Evolutionary conservation across 176 grass and related monocot genomes (phyloP).

Genomic region (Ampelocalamus luodianensis): DNA sequence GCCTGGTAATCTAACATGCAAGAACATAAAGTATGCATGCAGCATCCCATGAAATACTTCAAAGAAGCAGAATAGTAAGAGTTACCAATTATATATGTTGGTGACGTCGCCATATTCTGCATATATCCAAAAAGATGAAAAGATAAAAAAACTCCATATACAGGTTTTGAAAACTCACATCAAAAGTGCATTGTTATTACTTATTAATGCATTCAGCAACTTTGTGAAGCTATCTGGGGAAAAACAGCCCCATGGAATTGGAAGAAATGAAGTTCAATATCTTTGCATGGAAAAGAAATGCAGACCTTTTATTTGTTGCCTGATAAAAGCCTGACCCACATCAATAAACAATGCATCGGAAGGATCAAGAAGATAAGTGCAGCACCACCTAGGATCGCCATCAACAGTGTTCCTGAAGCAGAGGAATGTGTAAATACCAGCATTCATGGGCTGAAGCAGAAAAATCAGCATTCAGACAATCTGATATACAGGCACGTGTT

Average conservation of each 20-base stretch:
- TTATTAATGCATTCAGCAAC: constrained; percentile 30
- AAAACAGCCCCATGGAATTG: not conserved
- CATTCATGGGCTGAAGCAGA: constrained; percentile 17
- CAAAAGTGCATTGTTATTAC: constrained; percentile 29
- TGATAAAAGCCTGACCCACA: constrained; percentile 89
- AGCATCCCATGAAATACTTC: not conserved
- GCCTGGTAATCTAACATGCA: not conserved
- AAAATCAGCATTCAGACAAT: not conserved
- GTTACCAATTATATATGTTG: constrained; percentile 95
- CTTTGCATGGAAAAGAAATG: constrained; percentile 31
- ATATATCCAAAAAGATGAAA: constrained; percentile 44
- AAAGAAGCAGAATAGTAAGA: constrained; percentile 42
- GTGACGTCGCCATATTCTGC: constrained; percentile 94
- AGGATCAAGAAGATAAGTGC: constrained; percentile 97
- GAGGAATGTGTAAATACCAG: constrained; percentile 38
- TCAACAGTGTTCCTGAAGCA: constrained; percentile 93
- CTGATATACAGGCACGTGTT: not conserved
- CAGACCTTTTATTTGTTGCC: constrained; percentile 78
- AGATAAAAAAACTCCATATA: constrained; percentile 18
- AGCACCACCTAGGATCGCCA: constrained; percentile 84
- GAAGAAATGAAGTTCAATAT: constrained; percentile 36
- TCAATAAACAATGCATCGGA: constrained; percentile 92
- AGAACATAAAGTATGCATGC: constrained; percentile 19
- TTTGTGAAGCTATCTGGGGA: constrained; percentile 28
- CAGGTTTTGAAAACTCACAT: constrained; percentile 30